Base-by-base conservation (phyloP, 768 basidiomycete species). In the Boletus pseudo-olivaceus region DNA sequence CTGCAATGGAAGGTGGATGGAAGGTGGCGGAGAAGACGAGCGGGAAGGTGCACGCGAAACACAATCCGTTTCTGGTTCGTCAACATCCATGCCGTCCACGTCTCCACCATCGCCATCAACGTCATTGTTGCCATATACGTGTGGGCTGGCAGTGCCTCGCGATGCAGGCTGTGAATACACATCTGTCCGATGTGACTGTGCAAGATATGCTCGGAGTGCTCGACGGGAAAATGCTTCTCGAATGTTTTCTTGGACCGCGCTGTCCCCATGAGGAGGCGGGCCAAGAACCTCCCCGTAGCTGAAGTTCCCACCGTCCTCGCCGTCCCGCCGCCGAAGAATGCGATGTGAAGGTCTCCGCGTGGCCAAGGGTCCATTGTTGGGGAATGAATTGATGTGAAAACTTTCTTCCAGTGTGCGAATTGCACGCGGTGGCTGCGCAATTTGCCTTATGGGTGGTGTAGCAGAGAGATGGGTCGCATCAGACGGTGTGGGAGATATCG, bases 401-500 rank as follows among this genome's bases (percentile, higher is more conserved):
- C 81, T 77, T 55, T 85, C 83, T 51, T 82, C 81, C 20, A 81
- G 67, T 11, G 82, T 80, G 60, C 78, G 78, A 37, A 79, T 72
- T 37, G 78, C 73, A 57, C 70, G 71, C 3, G 70, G 71, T 38
- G 63, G 51, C 17, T 56, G 68, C 26, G 45, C 17, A 49, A 39
- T 48, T 38, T 61, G 66, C 50, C 65, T 60, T 27, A 47, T 15
- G 49, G 51, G 27, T 38, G 61, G 47, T 38, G 60, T 56, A 40
- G 23, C 55, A 34, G 59, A 41, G 37, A 47, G 39, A 38, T 54
- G 49, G 19, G 51, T 44, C 17, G 51, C 42, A 40, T 60, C 58
- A 19, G 58, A 58, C 14, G 39, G 54, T 8, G 54, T n/a, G 30
- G 54, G 54, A 10, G 61, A 55, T 39, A 46, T 48, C 15, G 60